Base-by-base conservation (phyloP, 2,329 filamentous ascomycete species). In the Pyricularia sp. region DNA sequence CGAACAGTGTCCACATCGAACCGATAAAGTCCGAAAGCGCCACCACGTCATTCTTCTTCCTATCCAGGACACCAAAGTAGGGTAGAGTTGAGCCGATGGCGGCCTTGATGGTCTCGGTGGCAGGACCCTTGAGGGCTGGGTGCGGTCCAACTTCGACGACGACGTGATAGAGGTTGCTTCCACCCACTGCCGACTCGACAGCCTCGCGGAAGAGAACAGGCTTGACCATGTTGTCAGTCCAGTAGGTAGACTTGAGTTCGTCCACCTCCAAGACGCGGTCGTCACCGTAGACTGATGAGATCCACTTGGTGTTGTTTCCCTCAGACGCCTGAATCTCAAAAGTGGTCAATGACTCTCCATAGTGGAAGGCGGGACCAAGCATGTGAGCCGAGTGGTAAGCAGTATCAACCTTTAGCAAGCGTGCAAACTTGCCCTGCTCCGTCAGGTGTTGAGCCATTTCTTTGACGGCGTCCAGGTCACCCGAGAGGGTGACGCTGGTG, bases 371-470 rank as follows among this genome's bases (percentile, higher is more conserved):
- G 0, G 80, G 73, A 26, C 30, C 69, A 0, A 72, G 66, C 83
- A 85, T 85, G 71, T 84, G 83, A 0, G 77, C 77, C 0, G 83
- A 85, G 73, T 85, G 83, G 67, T 85, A 85, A 0, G 82, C 83
- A 0, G 77, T 82, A 64, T 84, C 81, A 0, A 85, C 78, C 1
- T 72, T 71, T 7, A 85, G 73, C 0, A 76, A 12, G 1, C 79
- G 74, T 0, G 77, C 76, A 66, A 81, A 81, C 66, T 73, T 78
- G 1, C 73, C 69, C 17, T 71, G 68, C 12, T 64, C 68, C 1
- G 65, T 68, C 5, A 79, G 71, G 7, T 73, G 42, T 0, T 72
- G 65, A 11, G 70, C 67, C 3, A 76, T 72, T 25, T 73, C 70
- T 0, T 74, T 17, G 9, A 80, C 73, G 0, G 73, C 71, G 12